Evolutionary conservation across 371 early-diverging fungal species (phyloP), one percentile per base, ranked within the genome.

Genomic region (Capillidium heterosporum): DNA sequence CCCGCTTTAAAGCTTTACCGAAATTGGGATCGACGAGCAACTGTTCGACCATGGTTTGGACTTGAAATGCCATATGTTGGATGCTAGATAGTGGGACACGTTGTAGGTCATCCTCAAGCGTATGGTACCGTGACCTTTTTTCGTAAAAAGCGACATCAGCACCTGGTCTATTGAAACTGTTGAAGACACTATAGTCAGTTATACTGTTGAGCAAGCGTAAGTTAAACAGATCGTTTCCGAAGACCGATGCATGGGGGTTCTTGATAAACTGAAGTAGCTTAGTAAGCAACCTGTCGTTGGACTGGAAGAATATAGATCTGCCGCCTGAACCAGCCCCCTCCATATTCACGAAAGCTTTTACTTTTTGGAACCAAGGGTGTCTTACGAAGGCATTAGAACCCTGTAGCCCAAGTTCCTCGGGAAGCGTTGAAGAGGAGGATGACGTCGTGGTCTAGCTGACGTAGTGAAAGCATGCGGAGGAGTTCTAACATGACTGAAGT

Each of bases 341-440:
- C 3, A 91, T 71, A 61, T 91, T 91, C 61, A 91, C 68, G 63
- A 89, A 89, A 0, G 81, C 74, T 46, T 77, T 75, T 43, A 88
- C 76, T 23, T 80, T 63, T 21, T 69, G 58, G 32, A 76, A 78
- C 88, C 87, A 88, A n/a, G 83, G 82, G 62, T 91, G 91, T 15
- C 72, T 65, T 39, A 82, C 65, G 63, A 91, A 87, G 1, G 80
- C 69, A 8, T 67, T 61, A 0, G 82, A 85, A 17, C 92, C 93
- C 54, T 78, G 63, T 21, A 85, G 64, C 0, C 86, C 89, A 47
- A 75, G 69, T 65, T 93, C 93, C 61, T 93, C 93, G 32, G 80
- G 81, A 82, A 60, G 89, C 87, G 64, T 89, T 88, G 52, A 91
- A 84, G 65, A 85, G 74, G 63, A 93, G 77, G 26, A 93, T 72